These are phyloP conservation scores for Cenococcum geophilum DNA, from an alignment of 495 filamentous ascomycete genomes.

Conservation along the genomic window DNA sequence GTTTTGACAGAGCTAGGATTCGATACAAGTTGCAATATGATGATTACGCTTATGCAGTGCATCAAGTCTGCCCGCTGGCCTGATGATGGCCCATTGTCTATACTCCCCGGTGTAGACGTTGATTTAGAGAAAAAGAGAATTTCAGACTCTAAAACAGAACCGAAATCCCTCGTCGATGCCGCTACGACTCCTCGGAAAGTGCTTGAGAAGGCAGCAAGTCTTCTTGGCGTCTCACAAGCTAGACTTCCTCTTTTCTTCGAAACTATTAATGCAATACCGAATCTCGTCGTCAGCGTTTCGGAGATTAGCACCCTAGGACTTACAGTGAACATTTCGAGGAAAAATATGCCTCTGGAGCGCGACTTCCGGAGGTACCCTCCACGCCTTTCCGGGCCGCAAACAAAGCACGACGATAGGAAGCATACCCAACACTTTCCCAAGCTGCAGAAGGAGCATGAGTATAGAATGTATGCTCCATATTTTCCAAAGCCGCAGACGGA, in stretches of 20 bases:
- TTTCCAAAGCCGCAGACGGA: conserved; percentile 96
- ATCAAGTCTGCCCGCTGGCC: conserved; percentile 94
- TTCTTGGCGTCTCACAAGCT: conserved; percentile 31
- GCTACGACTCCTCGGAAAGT: conserved; percentile 40
- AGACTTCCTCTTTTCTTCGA: conserved; percentile 47
- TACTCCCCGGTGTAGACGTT: conserved; percentile 69
- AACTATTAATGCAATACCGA: conserved; percentile 56
- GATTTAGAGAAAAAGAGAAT: conserved; percentile 40
- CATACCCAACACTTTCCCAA: background rate
- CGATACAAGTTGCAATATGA: conserved; percentile 61
- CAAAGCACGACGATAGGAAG: conserved; percentile 33
- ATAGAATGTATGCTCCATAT: conserved; percentile 71
- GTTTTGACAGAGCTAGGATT: conserved; percentile 88
- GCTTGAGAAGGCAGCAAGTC: conserved; percentile 28
- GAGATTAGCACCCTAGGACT: conserved; percentile 56
- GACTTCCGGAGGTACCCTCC: background rate
- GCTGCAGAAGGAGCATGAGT: conserved; percentile 41
- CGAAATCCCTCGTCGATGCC: conserved; percentile 40
- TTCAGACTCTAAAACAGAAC: conserved; percentile 33
- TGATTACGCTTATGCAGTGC: conserved; percentile 81
- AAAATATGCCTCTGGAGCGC: background rate
- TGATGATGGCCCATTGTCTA: conserved; percentile 66
- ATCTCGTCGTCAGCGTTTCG: conserved; percentile 57
- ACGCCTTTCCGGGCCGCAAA: background rate
- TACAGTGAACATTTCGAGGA: conserved; percentile 55